Percentiles rank a stretch among this genome's conserved stretches.
Conservation (phyloP, 2,329 filamentous ascomycete genomes). For the Escovopsis sp. region DNA sequence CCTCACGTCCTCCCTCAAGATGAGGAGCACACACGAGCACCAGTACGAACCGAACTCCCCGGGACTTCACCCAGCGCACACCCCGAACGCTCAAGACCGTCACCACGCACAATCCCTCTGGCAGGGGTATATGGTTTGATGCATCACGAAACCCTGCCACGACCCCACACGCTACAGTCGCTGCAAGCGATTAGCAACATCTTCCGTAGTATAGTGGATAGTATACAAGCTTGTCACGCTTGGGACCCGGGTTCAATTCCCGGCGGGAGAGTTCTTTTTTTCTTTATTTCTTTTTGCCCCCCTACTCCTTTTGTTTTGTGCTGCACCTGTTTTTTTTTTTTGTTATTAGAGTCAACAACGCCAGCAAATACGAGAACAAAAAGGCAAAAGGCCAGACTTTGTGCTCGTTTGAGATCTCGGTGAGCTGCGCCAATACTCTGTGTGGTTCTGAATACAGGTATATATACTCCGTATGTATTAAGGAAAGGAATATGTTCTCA, state of each 20-base stretch:
- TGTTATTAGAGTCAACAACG: neutral
- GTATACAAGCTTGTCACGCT: slow-evolving; percentile 12
- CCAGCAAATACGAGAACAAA: too few relatives aligned
- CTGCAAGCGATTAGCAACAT: slow-evolving; percentile 5
- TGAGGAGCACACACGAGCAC: too few relatives aligned
- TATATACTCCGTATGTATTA: neutral
- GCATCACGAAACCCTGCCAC: neutral
- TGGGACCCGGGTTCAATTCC: slow-evolving; percentile 12
- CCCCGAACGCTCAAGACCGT: too few relatives aligned
- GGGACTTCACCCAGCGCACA: too few relatives aligned
- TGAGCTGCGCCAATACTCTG: too few relatives aligned
- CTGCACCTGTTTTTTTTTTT: neutral
- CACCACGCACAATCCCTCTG: too few relatives aligned
- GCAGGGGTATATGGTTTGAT: too few relatives aligned
- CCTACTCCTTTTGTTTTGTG: neutral
- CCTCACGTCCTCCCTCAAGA: too few relatives aligned
- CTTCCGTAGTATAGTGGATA: slow-evolving; percentile 12
- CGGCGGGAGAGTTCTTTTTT: slow-evolving; percentile 9
- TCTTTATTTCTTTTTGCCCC: neutral
- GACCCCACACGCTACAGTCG: slow-evolving; percentile 5
- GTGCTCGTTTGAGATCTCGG: too few relatives aligned
- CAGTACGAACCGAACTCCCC: too few relatives aligned
- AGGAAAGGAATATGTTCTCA: neutral
- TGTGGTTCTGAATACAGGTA: neutral
- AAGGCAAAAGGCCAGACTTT: too few relatives aligned